These are phyloP conservation scores for Meripilus lineatus DNA, from an alignment of 1,284 basidiomycete genomes.

Conservation along the genomic window DNA sequence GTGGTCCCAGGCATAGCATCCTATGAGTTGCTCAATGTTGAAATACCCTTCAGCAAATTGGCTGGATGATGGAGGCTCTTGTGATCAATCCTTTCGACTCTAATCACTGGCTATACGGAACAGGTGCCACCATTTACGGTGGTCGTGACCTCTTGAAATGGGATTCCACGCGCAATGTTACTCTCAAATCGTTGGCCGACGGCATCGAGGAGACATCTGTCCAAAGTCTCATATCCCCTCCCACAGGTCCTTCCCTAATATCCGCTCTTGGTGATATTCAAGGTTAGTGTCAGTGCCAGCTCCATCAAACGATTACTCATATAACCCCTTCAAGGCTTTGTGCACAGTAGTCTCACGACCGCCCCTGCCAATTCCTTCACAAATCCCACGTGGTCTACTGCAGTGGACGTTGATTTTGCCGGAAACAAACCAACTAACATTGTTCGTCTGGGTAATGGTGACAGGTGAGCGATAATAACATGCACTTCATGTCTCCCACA, in stretches of 20 bases:
- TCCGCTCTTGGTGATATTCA: slow-evolving; percentile 55
- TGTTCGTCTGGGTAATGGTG: slow-evolving; percentile 47
- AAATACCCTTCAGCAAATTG: slow-evolving; percentile 23
- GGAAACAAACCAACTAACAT: slow-evolving; percentile 49
- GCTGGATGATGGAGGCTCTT: slow-evolving; percentile 43
- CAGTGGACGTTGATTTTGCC: slow-evolving; percentile 53
- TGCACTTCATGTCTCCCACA: slow-evolving; percentile 14
- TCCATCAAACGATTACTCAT: background rate
- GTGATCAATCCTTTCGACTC: slow-evolving; percentile 60
- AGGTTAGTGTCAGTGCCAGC: slow-evolving; percentile 30
- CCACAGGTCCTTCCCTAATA: slow-evolving; percentile 41
- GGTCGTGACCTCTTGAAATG: slow-evolving; percentile 51
- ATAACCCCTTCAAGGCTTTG: too few species aligned
- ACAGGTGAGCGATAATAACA: slow-evolving; percentile 28
- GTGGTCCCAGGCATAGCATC: slow-evolving; percentile 18
- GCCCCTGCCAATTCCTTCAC: slow-evolving; percentile 38
- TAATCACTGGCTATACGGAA: slow-evolving; percentile 65
- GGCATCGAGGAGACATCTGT: slow-evolving; percentile 63
- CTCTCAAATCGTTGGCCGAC: slow-evolving; percentile 53
- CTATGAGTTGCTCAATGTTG: background rate
- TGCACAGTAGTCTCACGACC: slow-evolving; percentile 43
- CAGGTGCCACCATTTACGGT: slow-evolving; percentile 55
- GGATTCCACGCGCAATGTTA: slow-evolving; percentile 55
- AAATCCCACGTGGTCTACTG: slow-evolving; percentile 48
- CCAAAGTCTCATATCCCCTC: slow-evolving; percentile 49